Evolutionary conservation across 2,329 filamentous ascomycete genomes (phyloP), one percentile per base, ranked within the genome.

Genomic region (Clonostachys rhizophaga): DNA sequence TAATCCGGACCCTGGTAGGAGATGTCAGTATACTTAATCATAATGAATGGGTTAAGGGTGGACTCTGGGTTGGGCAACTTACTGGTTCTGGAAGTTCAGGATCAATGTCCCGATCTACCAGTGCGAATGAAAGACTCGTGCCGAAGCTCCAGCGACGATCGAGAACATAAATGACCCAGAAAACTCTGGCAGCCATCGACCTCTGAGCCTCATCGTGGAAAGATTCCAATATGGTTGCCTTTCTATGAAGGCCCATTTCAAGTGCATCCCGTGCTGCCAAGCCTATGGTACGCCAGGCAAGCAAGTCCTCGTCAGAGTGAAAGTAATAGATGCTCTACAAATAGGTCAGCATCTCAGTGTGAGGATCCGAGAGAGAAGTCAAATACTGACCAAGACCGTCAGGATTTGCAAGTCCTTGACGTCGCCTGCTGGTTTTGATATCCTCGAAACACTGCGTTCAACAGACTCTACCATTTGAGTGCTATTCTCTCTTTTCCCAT

Each of bases 121-220:
- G 62, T 0, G 68, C 68, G 52, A 76, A 77, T 0, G 74, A 72
- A 17, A 77, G 54, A 12, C 74, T 72, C 0, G 72, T 76, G 3
- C 74, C 74, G 34, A 78, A 75, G 10, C 72, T 75, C 70, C 72
- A 78, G 18, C 74, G 68, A 1, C 73, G 69, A 44, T 78, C 75
- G 1, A 78, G 64, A 0, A 74, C 69, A 46, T 77, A 78, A 16
- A 76, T 70, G 33, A 67, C 73, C 72, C 74, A 78, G 49, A 77
- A 78, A 0, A 76, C 63, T 2, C 64, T 56, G 2, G 62, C 55
- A 0, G 68, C 69, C 2, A 61, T 46, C 1, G 58, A 54, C 0
- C 65, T 62, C 2, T 59, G 52, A 3, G 58, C 49, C 0, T 53
- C 49, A 36, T 69, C 62, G 3, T 55, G 53, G 34, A 70, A 67